These are phyloP conservation scores for Alternaria sp. DNA, from an alignment of 2,329 filamentous ascomycete genomes.

Conservation along the genomic window DNA sequence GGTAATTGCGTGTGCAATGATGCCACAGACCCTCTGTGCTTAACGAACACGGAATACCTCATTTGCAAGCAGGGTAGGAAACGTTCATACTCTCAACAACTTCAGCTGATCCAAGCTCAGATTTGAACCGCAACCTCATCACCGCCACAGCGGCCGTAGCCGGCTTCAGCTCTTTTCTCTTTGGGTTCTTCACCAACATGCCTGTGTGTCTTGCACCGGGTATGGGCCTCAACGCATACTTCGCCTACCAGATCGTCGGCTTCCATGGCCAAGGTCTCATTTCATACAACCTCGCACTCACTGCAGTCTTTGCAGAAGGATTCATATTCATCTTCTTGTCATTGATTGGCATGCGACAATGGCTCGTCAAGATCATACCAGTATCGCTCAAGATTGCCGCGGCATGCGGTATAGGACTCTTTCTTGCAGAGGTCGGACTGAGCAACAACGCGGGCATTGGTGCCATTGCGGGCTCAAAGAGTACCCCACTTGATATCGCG, in stretches of 20 bases:
- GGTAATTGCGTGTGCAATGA: slow-evolving; percentile 75
- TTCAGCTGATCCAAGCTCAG: slow-evolving; percentile 23
- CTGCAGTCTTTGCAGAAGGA: slow-evolving; percentile 86
- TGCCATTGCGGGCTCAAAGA: slow-evolving; percentile 68
- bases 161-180: slow-evolving; percentile 76
- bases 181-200: slow-evolving; percentile 83
- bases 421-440: slow-evolving; percentile 75
- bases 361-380: slow-evolving; percentile 83
- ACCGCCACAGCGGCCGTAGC: slow-evolving; percentile 85
- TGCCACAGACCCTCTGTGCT: slow-evolving; percentile 59
- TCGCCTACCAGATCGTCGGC: slow-evolving; percentile 81
- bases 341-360: slow-evolving; percentile 81
- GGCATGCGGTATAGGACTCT: slow-evolving; percentile 84
- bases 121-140: slow-evolving; percentile 76
- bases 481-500: slow-evolving; percentile 74
- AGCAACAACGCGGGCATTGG: slow-evolving; percentile 85
- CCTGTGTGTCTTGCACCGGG: slow-evolving; percentile 50
- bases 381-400: slow-evolving; percentile 85
- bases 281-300: slow-evolving; percentile 76
- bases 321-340: slow-evolving; percentile 83
- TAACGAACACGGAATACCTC: slow-evolving; percentile 62
- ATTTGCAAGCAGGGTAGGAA: slow-evolving; percentile 58
- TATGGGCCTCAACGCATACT: slow-evolving; percentile 77
- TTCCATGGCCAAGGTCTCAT: slow-evolving; percentile 75
- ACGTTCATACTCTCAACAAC: background rate